phyloP scores from a whole-genome alignment of 148 eudicot species.

The Persicaria maculosa region DNA sequence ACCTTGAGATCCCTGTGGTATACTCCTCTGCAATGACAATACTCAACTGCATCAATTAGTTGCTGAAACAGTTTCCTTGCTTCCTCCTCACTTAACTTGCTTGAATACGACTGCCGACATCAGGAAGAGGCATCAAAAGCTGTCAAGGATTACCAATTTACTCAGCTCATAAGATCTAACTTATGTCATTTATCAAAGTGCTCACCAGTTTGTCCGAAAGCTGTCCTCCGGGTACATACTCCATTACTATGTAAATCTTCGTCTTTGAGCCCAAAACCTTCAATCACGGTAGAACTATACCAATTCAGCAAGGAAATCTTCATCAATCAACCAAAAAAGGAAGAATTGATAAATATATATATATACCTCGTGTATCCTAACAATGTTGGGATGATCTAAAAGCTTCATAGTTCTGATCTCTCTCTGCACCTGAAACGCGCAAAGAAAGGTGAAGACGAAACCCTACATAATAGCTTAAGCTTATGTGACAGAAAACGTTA shows the following conservation, averaged over 20 bases:
- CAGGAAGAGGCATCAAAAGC: not conserved
- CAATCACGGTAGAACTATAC: not conserved
- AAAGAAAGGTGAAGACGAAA: too few relatives aligned
- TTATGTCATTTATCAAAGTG: not conserved
- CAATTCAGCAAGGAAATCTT: not conserved
- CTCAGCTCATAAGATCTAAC: not conserved
- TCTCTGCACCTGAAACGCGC: conserved; percentile 29
- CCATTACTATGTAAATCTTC: conserved; percentile 54
- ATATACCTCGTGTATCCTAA: conserved; percentile 39
- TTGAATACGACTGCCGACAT: conserved; percentile 28
- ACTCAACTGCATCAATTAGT: conserved; percentile 40
- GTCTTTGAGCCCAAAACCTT: conserved; percentile 55
- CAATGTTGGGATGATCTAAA: conserved; percentile 49
- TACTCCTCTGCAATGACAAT: conserved; percentile 40
- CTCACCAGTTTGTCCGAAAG: conserved; percentile 50
- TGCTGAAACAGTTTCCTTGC: conserved; percentile 52
- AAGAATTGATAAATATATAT: not conserved
- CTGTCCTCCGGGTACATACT: conserved; percentile 46
- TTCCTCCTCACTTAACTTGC: conserved; percentile 24
- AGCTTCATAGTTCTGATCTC: conserved; percentile 54
- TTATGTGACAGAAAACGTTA: not conserved
- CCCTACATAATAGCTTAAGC: not conserved
- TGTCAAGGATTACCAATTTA: not conserved
- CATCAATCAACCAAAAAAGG: not conserved
- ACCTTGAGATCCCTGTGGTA: conserved; percentile 44